These are phyloP conservation scores for Cryptomeria japonica DNA, from an alignment of 75 land plant genomes.

Conservation along the genomic window DNA sequence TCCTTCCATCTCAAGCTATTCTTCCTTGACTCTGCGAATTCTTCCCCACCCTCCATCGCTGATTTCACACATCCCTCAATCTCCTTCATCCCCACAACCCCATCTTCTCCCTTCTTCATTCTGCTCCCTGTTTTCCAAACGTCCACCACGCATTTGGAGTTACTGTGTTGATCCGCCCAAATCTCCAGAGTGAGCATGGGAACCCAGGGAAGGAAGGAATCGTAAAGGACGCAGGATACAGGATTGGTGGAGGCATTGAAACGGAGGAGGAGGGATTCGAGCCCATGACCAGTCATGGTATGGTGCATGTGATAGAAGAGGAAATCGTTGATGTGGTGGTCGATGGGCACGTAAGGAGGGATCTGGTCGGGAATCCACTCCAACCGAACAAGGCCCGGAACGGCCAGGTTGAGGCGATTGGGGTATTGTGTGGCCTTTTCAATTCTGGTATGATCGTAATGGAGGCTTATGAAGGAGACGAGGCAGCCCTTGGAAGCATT, in stretches of 20 bases:
- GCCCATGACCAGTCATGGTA: background rate
- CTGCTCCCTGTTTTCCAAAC: conserved; percentile 24
- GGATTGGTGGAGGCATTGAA: background rate
- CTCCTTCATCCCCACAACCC: conserved; percentile 19
- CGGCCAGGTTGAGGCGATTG: background rate
- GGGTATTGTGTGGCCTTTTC: background rate
- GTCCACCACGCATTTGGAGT: conserved; percentile 11
- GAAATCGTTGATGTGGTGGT: background rate
- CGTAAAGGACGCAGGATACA: background rate
- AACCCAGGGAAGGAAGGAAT: background rate
- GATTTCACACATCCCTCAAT: conserved; percentile 13
- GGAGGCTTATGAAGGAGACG: background rate
- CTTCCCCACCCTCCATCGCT: conserved; percentile 22
- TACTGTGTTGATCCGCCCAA: conserved; percentile 5
- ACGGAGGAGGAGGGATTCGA: background rate
- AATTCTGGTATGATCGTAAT: background rate
- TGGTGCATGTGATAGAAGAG: background rate
- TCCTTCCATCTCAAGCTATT: conserved; percentile 34
- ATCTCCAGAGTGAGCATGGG: too few species aligned
- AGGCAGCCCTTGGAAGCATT: background rate
- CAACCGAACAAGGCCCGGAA: background rate
- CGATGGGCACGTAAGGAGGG: background rate
- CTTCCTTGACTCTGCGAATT: conserved; percentile 28
- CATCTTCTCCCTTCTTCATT: conserved; percentile 11
- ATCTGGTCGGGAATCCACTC: background rate